Percentiles rank a stretch among this genome's conserved stretches.
Evolutionary conservation across 352 stramenopile species (phyloP).

Genomic region (Pythium aristosporum): DNA sequence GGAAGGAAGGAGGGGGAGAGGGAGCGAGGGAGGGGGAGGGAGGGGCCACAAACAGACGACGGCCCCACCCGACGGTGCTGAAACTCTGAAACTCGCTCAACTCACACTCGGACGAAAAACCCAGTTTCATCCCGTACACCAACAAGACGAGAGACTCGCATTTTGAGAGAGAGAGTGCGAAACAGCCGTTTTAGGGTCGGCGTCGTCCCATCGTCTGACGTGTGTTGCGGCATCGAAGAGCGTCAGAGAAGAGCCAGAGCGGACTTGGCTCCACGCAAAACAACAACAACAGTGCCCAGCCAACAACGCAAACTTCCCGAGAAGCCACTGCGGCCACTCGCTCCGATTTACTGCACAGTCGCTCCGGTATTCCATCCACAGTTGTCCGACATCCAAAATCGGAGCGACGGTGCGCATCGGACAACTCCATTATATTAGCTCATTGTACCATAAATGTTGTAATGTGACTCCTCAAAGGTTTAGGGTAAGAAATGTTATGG

Average conservation of each 20-base stretch:
- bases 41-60: slow-evolving; percentile 25
- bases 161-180: slow-evolving; percentile 17
- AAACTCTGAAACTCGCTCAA: slow-evolving; percentile 24
- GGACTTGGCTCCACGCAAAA: slow-evolving; percentile 6
- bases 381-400: no score
- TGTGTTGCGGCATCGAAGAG: slow-evolving; percentile 22
- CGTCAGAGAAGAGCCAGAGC: slow-evolving; percentile 29
- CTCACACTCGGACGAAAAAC: not conserved
- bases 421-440: not conserved
- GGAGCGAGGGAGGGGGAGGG: slow-evolving; percentile 3
- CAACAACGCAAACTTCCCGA: not conserved
- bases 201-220: slow-evolving; percentile 22
- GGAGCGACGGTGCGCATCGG: not conserved
- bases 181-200: slow-evolving; percentile 25
- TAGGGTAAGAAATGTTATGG: not conserved
- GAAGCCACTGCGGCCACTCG: not conserved
- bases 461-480: not conserved
- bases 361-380: no score
- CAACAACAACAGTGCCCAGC: not conserved
- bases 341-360: not conserved
- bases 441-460: slow-evolving; percentile 4
- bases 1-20: slow-evolving; percentile 8
- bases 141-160: not conserved
- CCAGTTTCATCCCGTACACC: not conserved
- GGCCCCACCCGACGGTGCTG: slow-evolving; percentile 16